A percentile compares a stretch with the other conserved stretches of the same genome.
Conservation (phyloP, 2,329 filamentous ascomycete species). For the Albifimbria verrucaria region DNA sequence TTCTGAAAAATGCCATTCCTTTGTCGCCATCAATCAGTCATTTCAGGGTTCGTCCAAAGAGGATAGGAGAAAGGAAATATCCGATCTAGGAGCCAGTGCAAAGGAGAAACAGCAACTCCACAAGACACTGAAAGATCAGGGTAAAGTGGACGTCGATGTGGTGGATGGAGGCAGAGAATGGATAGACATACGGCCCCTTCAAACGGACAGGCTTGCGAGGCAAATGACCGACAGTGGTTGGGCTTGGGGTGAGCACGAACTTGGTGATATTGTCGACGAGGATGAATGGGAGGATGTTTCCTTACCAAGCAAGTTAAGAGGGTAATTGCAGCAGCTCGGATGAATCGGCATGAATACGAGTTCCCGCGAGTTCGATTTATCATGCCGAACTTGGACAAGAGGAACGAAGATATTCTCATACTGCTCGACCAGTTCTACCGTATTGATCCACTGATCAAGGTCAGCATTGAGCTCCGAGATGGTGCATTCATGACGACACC, state of each 20-base stretch:
- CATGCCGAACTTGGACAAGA: conserved; percentile 28
- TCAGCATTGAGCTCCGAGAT: conserved; percentile 27
- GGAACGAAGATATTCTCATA: conserved; percentile 24
- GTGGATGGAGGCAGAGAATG: conserved; percentile 32
- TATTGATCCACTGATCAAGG: conserved; percentile 26
- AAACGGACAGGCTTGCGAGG: conserved; percentile 28
- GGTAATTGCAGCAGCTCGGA: conserved; percentile 31
- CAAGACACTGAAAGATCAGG: conserved; percentile 28
- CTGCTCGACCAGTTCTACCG: conserved; percentile 27
- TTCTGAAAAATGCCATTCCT: conserved; percentile 26
- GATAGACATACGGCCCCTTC: conserved; percentile 28
- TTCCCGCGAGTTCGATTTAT: conserved; percentile 32
- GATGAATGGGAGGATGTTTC: conserved; percentile 32
- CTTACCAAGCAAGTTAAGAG: conserved; percentile 28
- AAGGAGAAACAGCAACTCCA: conserved; percentile 26
- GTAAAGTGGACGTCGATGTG: conserved; percentile 31
- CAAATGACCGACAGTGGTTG: conserved; percentile 40
- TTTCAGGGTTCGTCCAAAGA: conserved; percentile 29
- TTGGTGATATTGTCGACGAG: conserved; percentile 24
- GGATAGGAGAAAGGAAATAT: conserved; percentile 18
- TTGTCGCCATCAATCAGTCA: conserved; percentile 27
- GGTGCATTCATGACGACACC: conserved; percentile 20
- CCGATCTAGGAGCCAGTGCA: conserved; percentile 14
- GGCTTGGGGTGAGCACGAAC: conserved; percentile 34
- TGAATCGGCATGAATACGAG: conserved; percentile 33